phyloP scores from a whole-genome alignment of 75 land plant genomes.

The Pinus taeda region DNA sequence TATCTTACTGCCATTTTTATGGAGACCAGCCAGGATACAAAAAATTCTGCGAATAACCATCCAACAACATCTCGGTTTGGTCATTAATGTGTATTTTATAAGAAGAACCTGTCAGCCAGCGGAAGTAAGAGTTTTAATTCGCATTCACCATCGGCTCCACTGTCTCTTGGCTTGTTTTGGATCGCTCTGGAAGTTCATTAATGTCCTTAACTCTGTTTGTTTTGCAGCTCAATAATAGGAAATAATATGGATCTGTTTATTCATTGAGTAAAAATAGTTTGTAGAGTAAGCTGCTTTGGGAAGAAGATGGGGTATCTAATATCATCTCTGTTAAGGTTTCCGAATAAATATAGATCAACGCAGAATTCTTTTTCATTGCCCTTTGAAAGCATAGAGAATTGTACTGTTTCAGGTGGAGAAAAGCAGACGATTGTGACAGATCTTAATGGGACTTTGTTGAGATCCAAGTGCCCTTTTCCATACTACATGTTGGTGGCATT shows the following conservation, averaged over 20 bases:
- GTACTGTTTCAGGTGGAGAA: not conserved
- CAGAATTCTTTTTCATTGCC: not conserved
- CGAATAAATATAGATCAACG: not conserved
- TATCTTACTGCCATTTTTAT: not conserved
- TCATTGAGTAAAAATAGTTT: not conserved
- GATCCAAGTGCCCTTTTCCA: slow-evolving; percentile 33
- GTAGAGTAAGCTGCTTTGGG: not conserved
- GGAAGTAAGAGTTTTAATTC: not conserved
- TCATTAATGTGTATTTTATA: not conserved
- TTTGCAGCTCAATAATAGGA: not conserved
- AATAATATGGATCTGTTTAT: too few relatives aligned
- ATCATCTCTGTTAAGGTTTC: not conserved
- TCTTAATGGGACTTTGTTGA: slow-evolving; percentile 32
- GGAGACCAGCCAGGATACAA: not conserved
- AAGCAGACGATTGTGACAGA: slow-evolving; percentile 10
- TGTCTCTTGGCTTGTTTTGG: too few relatives aligned
- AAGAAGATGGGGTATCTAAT: not conserved
- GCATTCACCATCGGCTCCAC: too few relatives aligned
- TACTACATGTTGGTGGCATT: slow-evolving; percentile 61
- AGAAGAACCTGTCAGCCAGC: not conserved
- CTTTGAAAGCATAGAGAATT: not conserved
- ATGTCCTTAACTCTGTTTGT: too few relatives aligned
- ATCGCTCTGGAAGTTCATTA: too few relatives aligned
- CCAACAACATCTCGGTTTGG: not conserved
- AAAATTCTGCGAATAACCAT: not conserved